phyloP scores from a whole-genome alignment of 2,329 filamentous ascomycete species.

The Colletotrichum sp. region DNA sequence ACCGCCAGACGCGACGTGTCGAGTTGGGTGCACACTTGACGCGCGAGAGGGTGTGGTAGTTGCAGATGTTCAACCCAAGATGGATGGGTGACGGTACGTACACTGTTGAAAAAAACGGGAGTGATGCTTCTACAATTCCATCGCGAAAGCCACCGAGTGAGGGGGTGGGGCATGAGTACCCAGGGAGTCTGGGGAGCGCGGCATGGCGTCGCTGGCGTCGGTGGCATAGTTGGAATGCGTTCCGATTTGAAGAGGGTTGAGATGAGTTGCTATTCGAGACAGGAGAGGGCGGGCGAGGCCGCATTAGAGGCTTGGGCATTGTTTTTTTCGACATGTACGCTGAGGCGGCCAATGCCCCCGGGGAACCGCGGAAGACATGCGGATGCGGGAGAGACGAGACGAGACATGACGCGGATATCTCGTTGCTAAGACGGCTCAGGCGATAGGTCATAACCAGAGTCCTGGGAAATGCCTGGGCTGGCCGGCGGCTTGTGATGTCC shows the following conservation, averaged over 20 bases:
- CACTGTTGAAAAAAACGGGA: neutral
- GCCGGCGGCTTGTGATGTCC: neutral
- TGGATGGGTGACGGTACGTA: conserved; percentile 6
- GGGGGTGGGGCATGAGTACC: neutral
- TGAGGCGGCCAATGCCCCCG: conserved; percentile 7
- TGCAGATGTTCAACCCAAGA: neutral
- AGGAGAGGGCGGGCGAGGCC: conserved; percentile 8
- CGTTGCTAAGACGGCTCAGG: neutral
- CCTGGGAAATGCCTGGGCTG: neutral
- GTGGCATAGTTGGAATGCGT: neutral
- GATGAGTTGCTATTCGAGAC: conserved; percentile 14
- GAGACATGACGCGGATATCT: conserved; percentile 18
- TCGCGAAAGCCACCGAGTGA: conserved; percentile 4
- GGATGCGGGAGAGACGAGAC: conserved; percentile 13
- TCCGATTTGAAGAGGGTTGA: conserved; percentile 19
- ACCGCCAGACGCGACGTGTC: conserved; percentile 9
- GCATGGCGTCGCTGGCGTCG: conserved; percentile 3
- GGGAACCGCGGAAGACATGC: conserved; percentile 12
- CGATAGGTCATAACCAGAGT: neutral
- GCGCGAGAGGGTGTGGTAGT: conserved; percentile 11
- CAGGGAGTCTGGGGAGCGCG: neutral
- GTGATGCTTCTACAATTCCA: neutral
- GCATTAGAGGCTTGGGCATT: conserved; percentile 4
- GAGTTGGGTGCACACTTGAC: neutral
- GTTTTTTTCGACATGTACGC: neutral